Evolutionary conservation across 441 rosid genomes (phyloP).

Genomic region (Arabidopsis lyrata): DNA sequence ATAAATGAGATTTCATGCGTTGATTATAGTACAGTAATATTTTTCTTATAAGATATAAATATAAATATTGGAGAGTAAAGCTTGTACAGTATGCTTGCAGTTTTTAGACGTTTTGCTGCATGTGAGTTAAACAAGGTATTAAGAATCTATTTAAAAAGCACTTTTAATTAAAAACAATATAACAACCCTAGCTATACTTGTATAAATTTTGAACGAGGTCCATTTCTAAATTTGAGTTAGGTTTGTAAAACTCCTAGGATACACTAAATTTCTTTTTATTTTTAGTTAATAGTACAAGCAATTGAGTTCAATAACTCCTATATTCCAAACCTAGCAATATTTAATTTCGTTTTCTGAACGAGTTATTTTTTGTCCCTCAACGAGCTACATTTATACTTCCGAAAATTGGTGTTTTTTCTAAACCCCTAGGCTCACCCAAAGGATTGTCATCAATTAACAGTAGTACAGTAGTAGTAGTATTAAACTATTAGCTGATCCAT

Average conservation of each 20-base stretch:
- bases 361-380: constrained; percentile 1
- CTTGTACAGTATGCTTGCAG: constrained; percentile 19
- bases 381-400: constrained; percentile 29
- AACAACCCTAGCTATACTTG: not conserved
- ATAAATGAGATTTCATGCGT: not conserved
- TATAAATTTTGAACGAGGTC: not conserved
- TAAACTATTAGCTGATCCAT: constrained; percentile 28
- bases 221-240: not conserved
- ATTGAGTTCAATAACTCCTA: not conserved
- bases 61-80: constrained; percentile 11
- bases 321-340: constrained; percentile 14
- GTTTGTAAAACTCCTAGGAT: not conserved
- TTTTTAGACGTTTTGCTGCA: constrained; percentile 9
- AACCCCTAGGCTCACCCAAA: constrained; percentile 56
- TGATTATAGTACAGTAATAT: constrained; percentile 5
- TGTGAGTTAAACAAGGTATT: constrained; percentile 14
- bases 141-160: not conserved
- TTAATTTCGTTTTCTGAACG: constrained; percentile 2
- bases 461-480: not conserved
- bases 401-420: constrained; percentile 19
- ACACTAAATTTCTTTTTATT: not conserved
- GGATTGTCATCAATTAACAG: constrained; percentile 31
- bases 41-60: not conserved
- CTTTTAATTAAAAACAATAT: not conserved
- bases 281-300: not conserved